Conservation (phyloP, 257 asterid species). For the Parsonsia alboflavescens region DNA sequence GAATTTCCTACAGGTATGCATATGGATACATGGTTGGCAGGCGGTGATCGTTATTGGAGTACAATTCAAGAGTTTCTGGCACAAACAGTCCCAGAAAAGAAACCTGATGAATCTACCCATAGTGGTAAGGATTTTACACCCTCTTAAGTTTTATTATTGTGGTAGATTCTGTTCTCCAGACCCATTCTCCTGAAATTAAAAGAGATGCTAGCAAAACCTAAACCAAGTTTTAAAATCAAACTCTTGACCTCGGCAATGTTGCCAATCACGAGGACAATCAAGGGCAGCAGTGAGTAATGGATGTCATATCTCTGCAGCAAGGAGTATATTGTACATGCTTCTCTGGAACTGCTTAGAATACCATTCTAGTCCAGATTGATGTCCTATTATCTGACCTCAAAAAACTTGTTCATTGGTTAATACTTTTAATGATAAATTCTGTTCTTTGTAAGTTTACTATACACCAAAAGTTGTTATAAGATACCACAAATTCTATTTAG, state of each 20-base stretch:
- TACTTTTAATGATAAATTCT: background rate
- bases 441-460: background rate
- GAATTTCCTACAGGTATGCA: conserved; percentile 93
- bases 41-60: conserved; percentile 91
- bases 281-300: conserved; percentile 1
- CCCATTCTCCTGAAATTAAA: conserved; percentile 3
- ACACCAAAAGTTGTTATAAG: background rate
- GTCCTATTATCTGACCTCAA: background rate
- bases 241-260: background rate
- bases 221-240: background rate
- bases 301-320: background rate
- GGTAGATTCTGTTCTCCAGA: conserved; percentile 1
- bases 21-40: conserved; percentile 93
- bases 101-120: conserved; percentile 33
- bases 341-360: background rate
- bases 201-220: conserved; percentile 3
- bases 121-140: conserved; percentile 27
- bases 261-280: background rate
- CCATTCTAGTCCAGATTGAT: background rate
- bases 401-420: background rate
- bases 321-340: background rate
- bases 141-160: conserved; percentile 9
- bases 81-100: conserved; percentile 48
- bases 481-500: background rate
- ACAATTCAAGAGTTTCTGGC: conserved; percentile 64